phyloP scores from a whole-genome alignment of 192 early-diverging fungal species.

The Pilobolus umbonatus region DNA sequence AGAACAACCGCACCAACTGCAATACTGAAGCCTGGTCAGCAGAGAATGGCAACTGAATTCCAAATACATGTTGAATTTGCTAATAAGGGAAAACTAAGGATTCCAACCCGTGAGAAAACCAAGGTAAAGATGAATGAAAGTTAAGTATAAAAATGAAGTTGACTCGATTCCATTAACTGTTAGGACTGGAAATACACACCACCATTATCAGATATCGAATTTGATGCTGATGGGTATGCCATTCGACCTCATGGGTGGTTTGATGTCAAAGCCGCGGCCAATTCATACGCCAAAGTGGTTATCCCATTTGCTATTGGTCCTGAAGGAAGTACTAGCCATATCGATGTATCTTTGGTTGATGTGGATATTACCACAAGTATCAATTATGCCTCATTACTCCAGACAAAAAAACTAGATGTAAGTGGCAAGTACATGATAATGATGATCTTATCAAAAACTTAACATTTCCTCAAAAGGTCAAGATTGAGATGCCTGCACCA shows the following conservation, averaged over 20 bases:
- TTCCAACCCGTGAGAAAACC: slow-evolving; percentile 67
- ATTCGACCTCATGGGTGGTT: slow-evolving; percentile 68
- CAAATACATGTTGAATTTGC: slow-evolving; percentile 59
- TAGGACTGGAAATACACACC: slow-evolving; percentile 63
- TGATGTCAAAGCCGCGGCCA: slow-evolving; percentile 49
- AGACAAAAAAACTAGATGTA: slow-evolving; percentile 48
- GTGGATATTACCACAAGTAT: slow-evolving; percentile 56
- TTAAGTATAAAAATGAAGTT: background rate
- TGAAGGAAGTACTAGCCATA: slow-evolving; percentile 49
- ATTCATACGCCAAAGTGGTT: slow-evolving; percentile 47
- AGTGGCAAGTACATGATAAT: too few relatives aligned
- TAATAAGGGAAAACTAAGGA: slow-evolving; percentile 48
- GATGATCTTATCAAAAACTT: too few relatives aligned
- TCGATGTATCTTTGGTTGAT: slow-evolving; percentile 47
- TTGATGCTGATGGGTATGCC: slow-evolving; percentile 15
- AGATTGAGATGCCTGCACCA: slow-evolving; percentile 52
- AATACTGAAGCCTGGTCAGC: slow-evolving; percentile 45
- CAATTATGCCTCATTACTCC: slow-evolving; percentile 60
- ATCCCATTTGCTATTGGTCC: slow-evolving; percentile 53
- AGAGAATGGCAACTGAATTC: slow-evolving; percentile 50
- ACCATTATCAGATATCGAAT: slow-evolving; percentile 23
- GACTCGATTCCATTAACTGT: background rate
- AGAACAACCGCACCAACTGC: slow-evolving; percentile 46
- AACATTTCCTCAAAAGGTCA: too few relatives aligned
- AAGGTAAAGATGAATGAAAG: slow-evolving; percentile 55